A percentile compares a stretch with the other conserved stretches of the same genome.
Evolutionary conservation across 164 flowering plant species (phyloP).

Genomic region (Macadamia integrifolia): DNA sequence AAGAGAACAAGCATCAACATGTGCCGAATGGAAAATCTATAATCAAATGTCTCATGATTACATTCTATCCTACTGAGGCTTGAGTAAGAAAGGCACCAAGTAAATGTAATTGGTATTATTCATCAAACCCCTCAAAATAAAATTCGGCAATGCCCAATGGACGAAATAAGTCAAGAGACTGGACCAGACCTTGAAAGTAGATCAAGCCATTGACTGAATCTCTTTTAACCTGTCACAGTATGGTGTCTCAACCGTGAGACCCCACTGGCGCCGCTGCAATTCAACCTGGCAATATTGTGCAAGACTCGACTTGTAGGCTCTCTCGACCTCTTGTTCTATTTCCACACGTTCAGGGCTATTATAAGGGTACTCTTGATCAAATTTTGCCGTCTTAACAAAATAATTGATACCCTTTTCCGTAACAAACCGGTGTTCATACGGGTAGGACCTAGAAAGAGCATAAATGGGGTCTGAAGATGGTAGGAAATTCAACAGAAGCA

Average conservation of each 20-base stretch:
- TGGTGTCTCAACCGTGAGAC: slow-evolving; percentile 53
- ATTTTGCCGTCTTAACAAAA: slow-evolving; percentile 56
- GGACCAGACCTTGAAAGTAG: slow-evolving; percentile 26
- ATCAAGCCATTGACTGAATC: slow-evolving; percentile 40
- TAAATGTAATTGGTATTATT: too few relatives aligned
- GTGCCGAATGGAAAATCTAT: background rate
- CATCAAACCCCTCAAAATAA: background rate
- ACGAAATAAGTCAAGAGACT: slow-evolving; percentile 3
- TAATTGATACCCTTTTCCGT: slow-evolving; percentile 62
- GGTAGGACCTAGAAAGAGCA: slow-evolving; percentile 41
- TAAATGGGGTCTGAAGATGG: slow-evolving; percentile 73
- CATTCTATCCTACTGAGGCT: background rate
- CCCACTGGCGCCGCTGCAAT: slow-evolving; percentile 75
- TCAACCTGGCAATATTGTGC: slow-evolving; percentile 66
- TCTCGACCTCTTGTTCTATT: slow-evolving; percentile 51
- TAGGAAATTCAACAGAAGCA: slow-evolving; percentile 55
- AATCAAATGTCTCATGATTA: background rate
- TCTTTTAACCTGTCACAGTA: slow-evolving; percentile 64
- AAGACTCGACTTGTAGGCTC: slow-evolving; percentile 47
- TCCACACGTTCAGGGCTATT: slow-evolving; percentile 33
- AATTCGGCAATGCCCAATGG: background rate
- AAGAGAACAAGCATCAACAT: background rate
- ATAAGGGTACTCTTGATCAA: slow-evolving; percentile 67
- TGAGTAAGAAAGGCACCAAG: background rate
- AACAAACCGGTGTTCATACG: slow-evolving; percentile 35